Percentiles rank a stretch among this genome's conserved stretches.
Conservation (phyloP, 1,139 yeast genomes). For the Sugiyamaella xylanicola region DNA sequence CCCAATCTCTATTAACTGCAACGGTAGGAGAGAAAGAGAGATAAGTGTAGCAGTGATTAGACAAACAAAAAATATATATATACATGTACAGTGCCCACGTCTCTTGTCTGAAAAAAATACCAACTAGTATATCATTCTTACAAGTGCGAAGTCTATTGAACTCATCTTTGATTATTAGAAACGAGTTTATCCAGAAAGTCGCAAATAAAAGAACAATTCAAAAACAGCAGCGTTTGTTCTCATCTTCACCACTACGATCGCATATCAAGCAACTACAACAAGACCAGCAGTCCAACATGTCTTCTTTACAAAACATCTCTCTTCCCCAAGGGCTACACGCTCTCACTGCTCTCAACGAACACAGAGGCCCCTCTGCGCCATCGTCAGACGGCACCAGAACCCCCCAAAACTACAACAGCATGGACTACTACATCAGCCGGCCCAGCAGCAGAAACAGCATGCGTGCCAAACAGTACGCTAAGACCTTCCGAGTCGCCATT, state of each 20-base stretch:
- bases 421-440: constrained; percentile 21
- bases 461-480: constrained; percentile 24
- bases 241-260: background rate
- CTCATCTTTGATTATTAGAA: background rate
- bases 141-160: background rate
- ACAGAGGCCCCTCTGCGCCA: background rate
- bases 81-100: constrained; percentile 15
- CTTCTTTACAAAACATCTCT: constrained; percentile 4
- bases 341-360: constrained; percentile 20
- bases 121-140: background rate
- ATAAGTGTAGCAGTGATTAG: background rate
- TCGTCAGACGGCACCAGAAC: constrained; percentile 11
- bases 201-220: background rate
- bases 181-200: background rate
- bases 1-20: background rate
- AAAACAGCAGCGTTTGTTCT: background rate
- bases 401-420: constrained; percentile 18
- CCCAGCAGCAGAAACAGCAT: constrained; percentile 22
- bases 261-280: background rate
- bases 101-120: background rate
- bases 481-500: constrained; percentile 29
- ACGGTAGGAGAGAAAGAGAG: background rate
- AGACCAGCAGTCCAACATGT: background rate
- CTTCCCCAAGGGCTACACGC: constrained; percentile 23
- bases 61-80: constrained; percentile 4